phyloP scores from a whole-genome alignment of 495 filamentous ascomycete genomes.

The Cercophora samala region DNA sequence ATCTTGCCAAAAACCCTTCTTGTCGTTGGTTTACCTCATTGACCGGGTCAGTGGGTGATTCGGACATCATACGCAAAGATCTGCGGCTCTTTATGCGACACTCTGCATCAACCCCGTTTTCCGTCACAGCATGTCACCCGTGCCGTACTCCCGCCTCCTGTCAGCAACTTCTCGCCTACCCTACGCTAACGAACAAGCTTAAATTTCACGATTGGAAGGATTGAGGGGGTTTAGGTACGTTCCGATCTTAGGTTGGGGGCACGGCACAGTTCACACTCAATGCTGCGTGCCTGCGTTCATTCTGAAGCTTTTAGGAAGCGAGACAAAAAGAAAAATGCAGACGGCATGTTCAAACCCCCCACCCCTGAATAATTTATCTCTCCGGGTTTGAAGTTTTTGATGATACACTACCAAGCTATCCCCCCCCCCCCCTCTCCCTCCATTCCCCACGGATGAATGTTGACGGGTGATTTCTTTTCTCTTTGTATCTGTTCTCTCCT shows the following conservation, averaged over 20 bases:
- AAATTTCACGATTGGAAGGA: neutral
- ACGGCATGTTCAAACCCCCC: neutral
- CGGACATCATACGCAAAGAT: conserved; percentile 7
- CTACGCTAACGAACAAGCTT: neutral
- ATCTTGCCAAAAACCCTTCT: neutral
- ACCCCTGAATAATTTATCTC: neutral
- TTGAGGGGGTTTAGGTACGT: neutral
- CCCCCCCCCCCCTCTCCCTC: too few relatives aligned
- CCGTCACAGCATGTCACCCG: neutral
- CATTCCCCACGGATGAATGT: neutral
- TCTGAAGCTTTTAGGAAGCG: too few relatives aligned
- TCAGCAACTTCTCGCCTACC: neutral
- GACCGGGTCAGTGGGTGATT: conserved; percentile 2
- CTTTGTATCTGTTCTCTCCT: neutral
- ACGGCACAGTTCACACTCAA: neutral
- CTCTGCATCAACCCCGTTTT: neutral
- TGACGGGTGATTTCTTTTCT: neutral
- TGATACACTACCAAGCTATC: neutral
- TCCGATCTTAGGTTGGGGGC: neutral
- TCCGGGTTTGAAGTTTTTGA: neutral
- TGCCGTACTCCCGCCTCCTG: conserved; percentile 8
- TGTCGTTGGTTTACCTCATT: neutral
- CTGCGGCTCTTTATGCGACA: conserved; percentile 6
- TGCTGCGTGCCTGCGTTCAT: neutral
- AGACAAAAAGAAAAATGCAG: too few relatives aligned